These are phyloP conservation scores for Penicillium bialowiezense DNA, from an alignment of 495 filamentous ascomycete species.

Conservation along the genomic window DNA sequence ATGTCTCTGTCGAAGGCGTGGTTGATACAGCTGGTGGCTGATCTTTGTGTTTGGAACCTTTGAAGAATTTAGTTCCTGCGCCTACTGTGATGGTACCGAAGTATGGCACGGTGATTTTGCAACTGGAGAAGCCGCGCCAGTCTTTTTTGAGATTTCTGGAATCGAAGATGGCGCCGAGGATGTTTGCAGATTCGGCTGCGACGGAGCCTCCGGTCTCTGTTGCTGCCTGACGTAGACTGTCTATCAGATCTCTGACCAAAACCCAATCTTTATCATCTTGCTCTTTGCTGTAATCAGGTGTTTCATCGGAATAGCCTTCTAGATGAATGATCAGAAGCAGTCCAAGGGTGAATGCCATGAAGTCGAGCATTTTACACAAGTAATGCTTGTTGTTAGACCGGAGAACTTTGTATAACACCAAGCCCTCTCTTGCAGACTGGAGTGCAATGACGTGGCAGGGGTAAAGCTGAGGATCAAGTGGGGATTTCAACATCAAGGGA, in stretches of 20 bases:
- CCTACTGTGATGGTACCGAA: slow-evolving; percentile 42
- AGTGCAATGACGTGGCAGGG: slow-evolving; percentile 42
- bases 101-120: slow-evolving; percentile 43
- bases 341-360: slow-evolving; percentile 51
- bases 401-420: slow-evolving; percentile 41
- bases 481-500: slow-evolving; percentile 53
- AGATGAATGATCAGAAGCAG: slow-evolving; percentile 49
- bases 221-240: slow-evolving; percentile 39
- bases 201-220: slow-evolving; percentile 44
- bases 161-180: slow-evolving; percentile 38
- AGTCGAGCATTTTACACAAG: slow-evolving; percentile 54
- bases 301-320: slow-evolving; percentile 36
- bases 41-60: slow-evolving; percentile 1
- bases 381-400: slow-evolving; percentile 36
- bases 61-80: slow-evolving; percentile 28
- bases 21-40: not conserved
- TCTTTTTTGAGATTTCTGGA: slow-evolving; percentile 2
- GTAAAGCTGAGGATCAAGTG: slow-evolving; percentile 36
- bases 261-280: slow-evolving; percentile 46
- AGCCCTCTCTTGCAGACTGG: slow-evolving; percentile 45
- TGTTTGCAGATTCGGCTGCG: slow-evolving; percentile 43
- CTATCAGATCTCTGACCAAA: slow-evolving; percentile 38
- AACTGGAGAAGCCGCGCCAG: slow-evolving; percentile 4
- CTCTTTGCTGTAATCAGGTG: slow-evolving; percentile 18
- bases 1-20: not conserved